Evolutionary conservation across 176 grass and related monocot species (phyloP), one percentile per base, ranked within the genome.

Genomic region (Cocos nucifera): DNA sequence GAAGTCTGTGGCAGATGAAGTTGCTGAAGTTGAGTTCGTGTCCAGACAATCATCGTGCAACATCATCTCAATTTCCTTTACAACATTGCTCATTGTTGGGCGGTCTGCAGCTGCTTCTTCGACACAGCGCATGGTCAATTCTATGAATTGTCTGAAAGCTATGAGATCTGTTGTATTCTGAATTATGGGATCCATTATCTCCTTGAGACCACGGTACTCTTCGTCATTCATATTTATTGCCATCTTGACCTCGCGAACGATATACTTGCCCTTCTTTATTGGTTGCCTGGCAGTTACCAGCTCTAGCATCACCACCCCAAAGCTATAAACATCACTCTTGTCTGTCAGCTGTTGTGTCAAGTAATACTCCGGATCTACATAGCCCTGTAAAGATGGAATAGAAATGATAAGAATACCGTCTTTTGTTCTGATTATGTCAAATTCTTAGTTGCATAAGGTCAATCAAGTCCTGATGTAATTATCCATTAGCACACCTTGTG

Each of bases 281-380:
- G 89, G 85, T 20, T 81, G 81, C 49, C 66, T 75, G 23, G 75
- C 85, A 50, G 83, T 75, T 65, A 95, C 57, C 26, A 89, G 59
- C 69, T 97, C 87, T 17, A 97, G 58, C 7, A 97, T 69, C 49
- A 97, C 75, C 25, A 97, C 81, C 0, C 93, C 87, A 8, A 87
- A 95, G 68, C 86, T 95, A 17, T 95, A 95, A 5, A 90, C 90
- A 49, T 95, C 86, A 49, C 90, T 95, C 70, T 95, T 95, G 15
- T 77, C 83, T 14, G 86, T 89, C 19, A 95, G 61, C 49, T 87
- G 86, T 21, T 95, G 86, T 0, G 86, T 89, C 80, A 81, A 81
- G 63, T 82, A 95, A 80, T 89, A 89, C 57, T 97, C 92, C 0
- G 87, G 92, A 61, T 90, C 84, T 3, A 97, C 77, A 73, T 97